Evolutionary conservation across 2,329 filamentous ascomycete genomes (phyloP).

Genomic region (Phyllosticta capitalensis): DNA sequence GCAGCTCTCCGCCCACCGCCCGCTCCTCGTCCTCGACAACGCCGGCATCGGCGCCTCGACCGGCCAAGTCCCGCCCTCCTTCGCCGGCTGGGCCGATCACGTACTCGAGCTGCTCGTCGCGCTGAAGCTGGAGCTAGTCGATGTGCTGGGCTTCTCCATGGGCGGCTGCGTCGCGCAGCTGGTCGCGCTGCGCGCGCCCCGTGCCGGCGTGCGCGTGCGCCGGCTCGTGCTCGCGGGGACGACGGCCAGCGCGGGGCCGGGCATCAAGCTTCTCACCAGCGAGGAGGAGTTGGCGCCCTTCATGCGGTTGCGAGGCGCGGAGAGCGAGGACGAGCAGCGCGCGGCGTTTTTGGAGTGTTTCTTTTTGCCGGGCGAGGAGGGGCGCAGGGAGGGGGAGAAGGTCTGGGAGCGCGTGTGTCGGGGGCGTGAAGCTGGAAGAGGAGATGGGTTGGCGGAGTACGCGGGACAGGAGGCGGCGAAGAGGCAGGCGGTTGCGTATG

Average conservation of each 20-base stretch:
- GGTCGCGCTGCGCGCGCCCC: constrained; percentile 31
- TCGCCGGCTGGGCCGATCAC: constrained; percentile 26
- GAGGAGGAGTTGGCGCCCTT: background rate
- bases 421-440: background rate
- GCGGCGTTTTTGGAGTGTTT: constrained; percentile 7
- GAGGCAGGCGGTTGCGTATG: constrained; percentile 8
- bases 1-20: constrained; percentile 32
- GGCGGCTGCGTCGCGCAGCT: constrained; percentile 40
- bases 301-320: background rate
- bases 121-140: constrained; percentile 28
- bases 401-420: constrained; percentile 4
- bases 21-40: constrained; percentile 40
- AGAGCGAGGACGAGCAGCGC: constrained; percentile 7
- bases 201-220: constrained; percentile 22
- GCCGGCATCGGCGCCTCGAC: constrained; percentile 38
- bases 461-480: constrained; percentile 7
- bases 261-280: constrained; percentile 15
- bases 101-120: constrained; percentile 19
- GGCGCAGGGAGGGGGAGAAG: constrained; percentile 4
- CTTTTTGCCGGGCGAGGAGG: constrained; percentile 13
- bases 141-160: constrained; percentile 44
- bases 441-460: background rate
- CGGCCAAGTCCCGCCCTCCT: constrained; percentile 35
- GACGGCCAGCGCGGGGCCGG: constrained; percentile 30
- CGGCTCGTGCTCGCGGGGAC: constrained; percentile 39